Conservation (phyloP, 306 rosid species). For the Argentina anserina region DNA sequence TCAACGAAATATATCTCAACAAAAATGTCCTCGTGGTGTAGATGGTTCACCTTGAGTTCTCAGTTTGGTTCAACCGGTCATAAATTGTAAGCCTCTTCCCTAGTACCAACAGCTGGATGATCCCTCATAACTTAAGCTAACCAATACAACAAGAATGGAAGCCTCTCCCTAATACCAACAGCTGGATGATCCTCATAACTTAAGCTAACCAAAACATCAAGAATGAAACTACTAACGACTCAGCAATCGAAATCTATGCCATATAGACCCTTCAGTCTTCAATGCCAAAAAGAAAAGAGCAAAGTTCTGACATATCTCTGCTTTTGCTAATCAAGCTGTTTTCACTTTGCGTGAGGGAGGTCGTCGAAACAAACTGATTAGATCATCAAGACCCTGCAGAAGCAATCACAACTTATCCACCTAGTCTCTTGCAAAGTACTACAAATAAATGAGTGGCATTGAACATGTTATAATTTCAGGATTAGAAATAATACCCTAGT, state of each 20-base stretch:
- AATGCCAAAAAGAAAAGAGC: not conserved
- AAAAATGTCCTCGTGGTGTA: slow-evolving; percentile 16
- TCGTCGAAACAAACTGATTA: slow-evolving; percentile 84
- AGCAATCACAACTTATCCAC: not conserved
- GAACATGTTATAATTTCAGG: not conserved
- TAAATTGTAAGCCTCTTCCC: slow-evolving; percentile 11
- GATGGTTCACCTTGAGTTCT: slow-evolving; percentile 8
- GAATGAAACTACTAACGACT: slow-evolving; percentile 12
- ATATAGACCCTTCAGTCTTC: slow-evolving; percentile 17
- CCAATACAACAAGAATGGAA: slow-evolving; percentile 10
- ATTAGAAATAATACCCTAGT: slow-evolving; percentile 44
- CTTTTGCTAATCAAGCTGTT: slow-evolving; percentile 48
- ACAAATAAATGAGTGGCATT: not conserved
- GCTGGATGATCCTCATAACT: slow-evolving; percentile 10
- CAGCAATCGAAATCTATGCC: slow-evolving; percentile 23
- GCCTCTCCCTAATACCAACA: slow-evolving; percentile 2
- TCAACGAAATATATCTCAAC: slow-evolving; percentile 9
- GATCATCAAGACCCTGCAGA: slow-evolving; percentile 91
- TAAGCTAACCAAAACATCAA: slow-evolving; percentile 14
- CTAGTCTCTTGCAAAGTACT: not conserved
- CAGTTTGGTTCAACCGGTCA: slow-evolving; percentile 2
- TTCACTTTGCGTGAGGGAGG: slow-evolving; percentile 96
- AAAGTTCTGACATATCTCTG: not conserved
- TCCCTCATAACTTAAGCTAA: slow-evolving; percentile 17
- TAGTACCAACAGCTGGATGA: not conserved